phyloP scores from a whole-genome alignment of 2,329 filamentous ascomycete species.

The Leptographium procerum region DNA sequence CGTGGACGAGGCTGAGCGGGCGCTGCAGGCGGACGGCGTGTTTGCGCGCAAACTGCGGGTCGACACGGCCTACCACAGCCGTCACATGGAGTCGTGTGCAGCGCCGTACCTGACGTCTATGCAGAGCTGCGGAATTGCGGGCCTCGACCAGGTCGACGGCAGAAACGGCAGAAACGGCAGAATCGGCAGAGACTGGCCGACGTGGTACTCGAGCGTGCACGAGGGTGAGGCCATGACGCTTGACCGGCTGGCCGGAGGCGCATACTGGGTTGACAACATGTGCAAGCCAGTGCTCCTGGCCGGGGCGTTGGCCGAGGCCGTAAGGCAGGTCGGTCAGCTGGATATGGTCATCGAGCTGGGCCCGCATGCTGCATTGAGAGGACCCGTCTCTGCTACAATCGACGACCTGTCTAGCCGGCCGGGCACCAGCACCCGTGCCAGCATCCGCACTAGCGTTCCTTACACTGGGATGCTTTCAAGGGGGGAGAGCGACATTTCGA shows the following conservation, averaged over 20 bases:
- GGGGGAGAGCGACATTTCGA: slow-evolving; percentile 2
- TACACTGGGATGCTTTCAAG: background rate
- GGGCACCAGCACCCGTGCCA: too few relatives aligned
- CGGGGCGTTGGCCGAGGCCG: slow-evolving; percentile 8
- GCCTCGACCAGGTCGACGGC: too few relatives aligned
- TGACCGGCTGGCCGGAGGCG: background rate
- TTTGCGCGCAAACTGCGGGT: slow-evolving; percentile 23
- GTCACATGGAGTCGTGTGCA: slow-evolving; percentile 21
- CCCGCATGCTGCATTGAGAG: slow-evolving; percentile 16
- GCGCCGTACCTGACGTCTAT: slow-evolving; percentile 5
- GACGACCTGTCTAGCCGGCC: too few relatives aligned
- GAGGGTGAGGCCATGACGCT: background rate
- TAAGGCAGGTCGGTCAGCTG: background rate
- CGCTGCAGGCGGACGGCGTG: slow-evolving; percentile 13
- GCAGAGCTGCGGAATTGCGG: background rate
- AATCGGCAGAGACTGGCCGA: too few relatives aligned
- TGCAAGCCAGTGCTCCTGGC: background rate
- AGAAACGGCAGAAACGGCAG: too few relatives aligned
- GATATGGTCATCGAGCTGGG: slow-evolving; percentile 16
- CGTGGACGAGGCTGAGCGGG: slow-evolving; percentile 14
- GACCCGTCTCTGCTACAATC: slow-evolving; percentile 8
- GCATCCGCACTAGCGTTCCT: too few relatives aligned
- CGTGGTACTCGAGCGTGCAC: background rate
- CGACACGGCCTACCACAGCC: slow-evolving; percentile 29
- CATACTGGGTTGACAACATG: background rate